Evolutionary conservation across 106 monocot genomes (phyloP), one percentile per base, ranked within the genome.

Genomic region (Dioscorea dumetorum): DNA sequence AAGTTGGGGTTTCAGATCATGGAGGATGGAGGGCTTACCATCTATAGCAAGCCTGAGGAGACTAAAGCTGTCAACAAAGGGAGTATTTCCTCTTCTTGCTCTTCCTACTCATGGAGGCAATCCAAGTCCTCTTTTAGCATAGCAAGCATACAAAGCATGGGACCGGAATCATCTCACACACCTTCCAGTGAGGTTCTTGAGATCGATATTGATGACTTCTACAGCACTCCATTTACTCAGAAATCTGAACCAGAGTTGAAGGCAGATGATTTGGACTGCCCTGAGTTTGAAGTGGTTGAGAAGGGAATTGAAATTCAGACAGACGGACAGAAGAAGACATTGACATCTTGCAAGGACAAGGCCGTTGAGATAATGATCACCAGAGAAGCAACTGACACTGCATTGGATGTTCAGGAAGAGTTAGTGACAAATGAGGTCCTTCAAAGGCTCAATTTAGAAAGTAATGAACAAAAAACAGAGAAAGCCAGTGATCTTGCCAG

Each of bases 1-100:
- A 95, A 88, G 59, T 56, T 95, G 11, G 88, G 88, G 48, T 95
- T 95, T 68, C 95, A 95, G 72, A 86, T 95, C 71, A 95, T 95
- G 88, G 95, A 95, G 66, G 95, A 88, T 24, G 83, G 85, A 15
- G 86, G 91, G 2, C 71, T 86, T 9, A 82, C 75, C 19, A 71
- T 95, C 8, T 95, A 88, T 64, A 72, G 63, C 62, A 77, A 41
- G 7, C 15, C 20, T 8, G 74, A 41, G 41, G 41, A 41, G 41
- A 41, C 41, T 41, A 41, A 10, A 41, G 3, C 5, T 2, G 60
- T 24, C 60, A 10, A 41, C 5, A 41, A 41, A 41, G 41, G 41
- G 41, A 41, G 24, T 56, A 3, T 33, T 19, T 54, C 24, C 16
- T 17, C 56, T 4, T 35, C 22, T 0, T 81, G 83, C 13, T 82